phyloP scores from a whole-genome alignment of 345 rosid genomes.

The Stellera chamaejasme region DNA sequence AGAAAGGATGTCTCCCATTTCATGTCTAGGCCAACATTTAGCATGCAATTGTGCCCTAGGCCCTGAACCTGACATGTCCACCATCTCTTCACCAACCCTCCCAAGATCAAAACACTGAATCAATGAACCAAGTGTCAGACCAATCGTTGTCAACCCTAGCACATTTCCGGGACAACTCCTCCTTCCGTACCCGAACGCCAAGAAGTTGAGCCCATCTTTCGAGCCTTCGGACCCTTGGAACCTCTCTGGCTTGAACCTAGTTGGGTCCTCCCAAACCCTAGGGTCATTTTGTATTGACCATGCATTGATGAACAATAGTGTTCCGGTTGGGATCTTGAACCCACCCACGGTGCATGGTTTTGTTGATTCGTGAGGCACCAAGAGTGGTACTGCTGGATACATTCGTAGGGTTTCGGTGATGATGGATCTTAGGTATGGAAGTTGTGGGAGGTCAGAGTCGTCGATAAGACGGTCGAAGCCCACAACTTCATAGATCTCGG shows the following conservation, averaged over 20 bases:
- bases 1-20: not conserved
- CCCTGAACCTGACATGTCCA: slow-evolving; percentile 19
- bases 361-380: not conserved
- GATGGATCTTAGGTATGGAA: not conserved
- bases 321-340: not conserved
- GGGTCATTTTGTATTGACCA: not conserved
- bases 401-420: not conserved
- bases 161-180: slow-evolving; percentile 7
- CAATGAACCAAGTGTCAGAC: slow-evolving; percentile 23
- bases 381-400: not conserved
- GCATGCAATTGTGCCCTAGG: slow-evolving; percentile 14
- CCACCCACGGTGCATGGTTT: not conserved
- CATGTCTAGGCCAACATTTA: slow-evolving; percentile 2
- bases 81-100: not conserved
- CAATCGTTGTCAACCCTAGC: slow-evolving; percentile 14
- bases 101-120: slow-evolving; percentile 26
- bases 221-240: not conserved
- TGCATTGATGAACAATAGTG: not conserved
- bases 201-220: not conserved
- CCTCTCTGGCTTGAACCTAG: slow-evolving; percentile 4
- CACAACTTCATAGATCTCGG: not conserved
- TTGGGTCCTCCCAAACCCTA: not conserved
- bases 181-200: slow-evolving; percentile 4
- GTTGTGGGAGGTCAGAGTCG: not conserved
- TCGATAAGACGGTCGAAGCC: not conserved